Evolutionary conservation across 495 filamentous ascomycete species (phyloP), one percentile per base, ranked within the genome.

Genomic region (Aspergillus bridgeri): DNA sequence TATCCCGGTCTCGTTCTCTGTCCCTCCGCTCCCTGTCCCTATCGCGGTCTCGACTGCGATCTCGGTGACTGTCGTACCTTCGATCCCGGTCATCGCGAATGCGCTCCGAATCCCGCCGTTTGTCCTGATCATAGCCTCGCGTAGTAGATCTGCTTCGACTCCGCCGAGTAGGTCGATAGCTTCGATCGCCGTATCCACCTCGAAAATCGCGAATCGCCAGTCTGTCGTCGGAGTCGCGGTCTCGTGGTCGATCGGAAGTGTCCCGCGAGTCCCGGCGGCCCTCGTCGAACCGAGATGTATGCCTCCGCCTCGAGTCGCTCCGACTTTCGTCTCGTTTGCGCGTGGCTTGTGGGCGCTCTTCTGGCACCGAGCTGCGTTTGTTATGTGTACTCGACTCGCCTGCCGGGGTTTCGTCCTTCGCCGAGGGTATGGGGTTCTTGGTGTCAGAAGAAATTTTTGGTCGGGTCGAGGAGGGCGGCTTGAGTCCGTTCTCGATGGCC

Each of bases 401-500:
- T 29, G 72, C 59, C 33, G 65, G 62, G 45, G 65, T 76, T 46
- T 56, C 61, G 19, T 63, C 56, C 58, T 70, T 64, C 5, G 69
- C 71, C 23, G 65, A 67, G 15, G 65, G 56, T 38, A 61, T 66
- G 13, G 67, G 65, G 51, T 64, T 58, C 64, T 68, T 68, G 19
- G 68, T 62, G 57, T 77, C 73, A 18, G 55, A 60, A 18, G 50
- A 29, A 55, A 51, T 60, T 51, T 72, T 74, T 7, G 67, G 44
- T 27, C 62, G 56, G n/a, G 68, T 62, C 9, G 64, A 21, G 18
- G 64, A 21, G 18, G 67, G 55, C 50, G 66, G 68, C 44, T 76
- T 78, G 29, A 77, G 65, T 13, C 75, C 75, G 50, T 75, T 76
- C 51, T 80, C 77, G 48, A 76, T 75, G 9, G 73, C 77, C 56